Evolutionary conservation across 352 stramenopile species (phyloP), one percentile per base, ranked within the genome.

Genomic region (Globisporangium parvum): DNA sequence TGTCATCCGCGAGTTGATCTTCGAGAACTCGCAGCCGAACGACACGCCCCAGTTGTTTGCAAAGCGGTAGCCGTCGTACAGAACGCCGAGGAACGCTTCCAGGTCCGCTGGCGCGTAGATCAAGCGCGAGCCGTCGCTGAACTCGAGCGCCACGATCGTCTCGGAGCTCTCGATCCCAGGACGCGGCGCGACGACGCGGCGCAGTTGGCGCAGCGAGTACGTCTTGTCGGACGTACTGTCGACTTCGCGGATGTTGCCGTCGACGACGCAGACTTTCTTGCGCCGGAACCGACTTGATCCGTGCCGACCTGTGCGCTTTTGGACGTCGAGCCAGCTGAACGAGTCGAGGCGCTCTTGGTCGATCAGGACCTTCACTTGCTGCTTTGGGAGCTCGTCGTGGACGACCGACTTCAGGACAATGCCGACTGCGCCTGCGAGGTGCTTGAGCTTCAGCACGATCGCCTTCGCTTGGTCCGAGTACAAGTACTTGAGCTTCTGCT

Each of bases 41-140:
- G 80, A 88, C 24, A 91, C 69, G 44, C 71, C 63, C 57, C 67
- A 73, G 47, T 89, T 91, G n/a, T 77, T 70, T 15, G 70, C 69
- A 45, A 77, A 81, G 6, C 71, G 65, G 63, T 81, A 87, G 9
- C 78, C 77, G 57, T 93, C 82, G 63, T 88, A 88, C 10, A 93
- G 24, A 12, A 77, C 74, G 6, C 69, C 78, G 11, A 90, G 49
- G 23, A 93, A 80, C n/a, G 64, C 69, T 18, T 87, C 71, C 0
- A 74, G 65, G 18, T 91, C 71, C 35, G 73, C 75, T 3, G 72
- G 70, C 6, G 76, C 63, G 51, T 91, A 93, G 18, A 81, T 70
- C 8, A 88, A 57, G 2, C 78, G 74, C 60, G 65, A 70, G 14
- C 75, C 77, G 58, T 89, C 78, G 4, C 46, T 64, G 65, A 90